Base-by-base conservation (phyloP, 257 asterid genomes). In the Coffea eugenioides region DNA sequence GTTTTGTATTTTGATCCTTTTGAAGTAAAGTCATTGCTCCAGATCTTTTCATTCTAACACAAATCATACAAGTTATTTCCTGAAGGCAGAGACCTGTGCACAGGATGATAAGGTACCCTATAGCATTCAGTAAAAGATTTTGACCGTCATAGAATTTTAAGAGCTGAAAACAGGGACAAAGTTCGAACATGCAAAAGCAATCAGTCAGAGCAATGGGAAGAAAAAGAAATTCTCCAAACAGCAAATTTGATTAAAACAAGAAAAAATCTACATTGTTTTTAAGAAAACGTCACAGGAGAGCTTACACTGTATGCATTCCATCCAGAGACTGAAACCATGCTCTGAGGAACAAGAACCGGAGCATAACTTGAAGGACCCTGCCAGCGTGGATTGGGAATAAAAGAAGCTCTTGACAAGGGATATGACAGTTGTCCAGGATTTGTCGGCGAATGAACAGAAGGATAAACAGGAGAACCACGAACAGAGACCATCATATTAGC, bases 381-480 rank as follows among this genome's bases (percentile, higher is more conserved):
- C 98, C 98, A 94, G 84, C 96, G 94, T 74, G 96, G 93, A 86
- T 93, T 90, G 79, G 97, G 88, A 70, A 95, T 80, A 80, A 89
- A 93, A 69, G 99, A 93, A 85, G 95, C 91, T 86, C 97, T 91
- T 43, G 98, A 85, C 80, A 90, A 76, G 49, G 97, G 90, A 88
- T 84, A 92, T 72, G 98, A 88, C 73, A 90, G 84, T 86, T 91
- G 98, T 72, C 92, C 92, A 85, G 93, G 85, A 82, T 85, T 82
- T 52, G 94, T 92, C 77, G 97, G 94, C 79, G 98, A 92, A 78
- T 89, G 94, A 79, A 90, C 85, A 31, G 94, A 82, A 82, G 97
- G 97, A 91, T 96, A 94, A 75, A 90, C 92, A 82, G 98, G 90
- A 87, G 99, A 94, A 66, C 97, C 96, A 48, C 94, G 94, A 79